Evolutionary conservation across 148 eudicot species (phyloP).

Genomic region (Chenopodium quinoa): DNA sequence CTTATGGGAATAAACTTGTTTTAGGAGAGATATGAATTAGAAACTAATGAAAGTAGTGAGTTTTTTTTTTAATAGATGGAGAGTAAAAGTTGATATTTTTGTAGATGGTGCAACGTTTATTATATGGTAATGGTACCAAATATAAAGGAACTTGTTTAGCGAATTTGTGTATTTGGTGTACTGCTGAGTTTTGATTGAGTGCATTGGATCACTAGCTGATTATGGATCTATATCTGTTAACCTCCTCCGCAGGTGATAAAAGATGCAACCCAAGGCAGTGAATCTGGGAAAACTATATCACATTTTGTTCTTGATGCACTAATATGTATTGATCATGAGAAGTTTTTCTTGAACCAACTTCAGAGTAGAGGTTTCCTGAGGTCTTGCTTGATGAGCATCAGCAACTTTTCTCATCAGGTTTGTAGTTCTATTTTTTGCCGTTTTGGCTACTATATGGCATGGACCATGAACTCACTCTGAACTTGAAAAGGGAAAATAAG

Average conservation of each 20-base stretch:
- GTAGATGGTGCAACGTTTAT: no score
- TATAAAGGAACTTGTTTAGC: neutral
- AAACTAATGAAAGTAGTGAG: no score
- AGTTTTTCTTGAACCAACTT: constrained; percentile 84
- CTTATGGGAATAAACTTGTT: no score
- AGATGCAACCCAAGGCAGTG: constrained; percentile 95
- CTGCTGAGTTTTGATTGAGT: neutral
- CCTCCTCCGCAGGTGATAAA: constrained; percentile 55
- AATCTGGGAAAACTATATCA: constrained; percentile 85
- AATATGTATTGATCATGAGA: constrained; percentile 86
- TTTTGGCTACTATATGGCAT: neutral
- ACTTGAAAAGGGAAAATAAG: neutral
- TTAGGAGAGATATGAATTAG: no score
- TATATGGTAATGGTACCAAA: no score
- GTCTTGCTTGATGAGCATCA: constrained; percentile 81
- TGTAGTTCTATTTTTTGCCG: neutral
- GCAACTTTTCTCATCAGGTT: constrained; percentile 78
- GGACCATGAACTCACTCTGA: neutral
- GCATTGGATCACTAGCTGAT: neutral
- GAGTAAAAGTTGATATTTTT: no score
- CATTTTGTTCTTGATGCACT: constrained; percentile 81
- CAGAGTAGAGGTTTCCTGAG: constrained; percentile 97
- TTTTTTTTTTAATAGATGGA: no score
- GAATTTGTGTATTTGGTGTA: neutral
- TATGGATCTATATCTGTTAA: neutral